A percentile compares a stretch with the other conserved stretches of the same genome.
phyloP scores from a whole-genome alignment of 805 yeast species.

The Clavispora vitiphila region DNA sequence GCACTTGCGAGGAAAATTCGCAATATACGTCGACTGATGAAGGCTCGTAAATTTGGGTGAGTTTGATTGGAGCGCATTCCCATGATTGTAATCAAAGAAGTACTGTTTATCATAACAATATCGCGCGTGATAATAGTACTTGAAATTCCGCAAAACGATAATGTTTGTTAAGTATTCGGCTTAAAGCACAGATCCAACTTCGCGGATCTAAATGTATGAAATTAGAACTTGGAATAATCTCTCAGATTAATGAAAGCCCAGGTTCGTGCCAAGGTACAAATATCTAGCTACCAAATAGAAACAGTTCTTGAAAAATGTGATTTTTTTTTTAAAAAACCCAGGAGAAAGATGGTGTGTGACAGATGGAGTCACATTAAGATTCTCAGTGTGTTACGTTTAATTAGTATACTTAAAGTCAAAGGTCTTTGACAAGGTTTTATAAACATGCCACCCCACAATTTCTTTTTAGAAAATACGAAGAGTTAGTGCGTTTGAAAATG shows the following conservation, averaged over 20 bases:
- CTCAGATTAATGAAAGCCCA: constrained; percentile 32
- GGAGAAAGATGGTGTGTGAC: constrained; percentile 9
- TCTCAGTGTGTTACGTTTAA: constrained; percentile 33
- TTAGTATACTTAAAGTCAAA: not conserved
- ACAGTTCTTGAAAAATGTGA: constrained; percentile 38
- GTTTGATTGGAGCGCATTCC: constrained; percentile 42
- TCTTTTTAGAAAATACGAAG: constrained; percentile 2
- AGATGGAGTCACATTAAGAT: constrained; percentile 29
- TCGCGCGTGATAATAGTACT: constrained; percentile 33
- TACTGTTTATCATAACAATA: constrained; percentile 40
- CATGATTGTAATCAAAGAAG: constrained; percentile 41
- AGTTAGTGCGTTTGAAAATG: not conserved
- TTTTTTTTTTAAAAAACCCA: not conserved
- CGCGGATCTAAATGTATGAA: not conserved
- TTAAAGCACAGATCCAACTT: constrained; percentile 17
- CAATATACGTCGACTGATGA: no score
- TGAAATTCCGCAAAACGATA: constrained; percentile 7
- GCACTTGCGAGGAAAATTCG: no score
- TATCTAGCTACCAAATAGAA: constrained; percentile 44
- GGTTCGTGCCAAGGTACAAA: constrained; percentile 30
- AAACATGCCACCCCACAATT: constrained; percentile 6
- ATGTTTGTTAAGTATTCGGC: constrained; percentile 15
- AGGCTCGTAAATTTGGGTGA: constrained; percentile 41
- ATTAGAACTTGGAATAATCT: not conserved
- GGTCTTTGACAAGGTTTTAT: constrained; percentile 6